Base-by-base conservation (phyloP, 108 stramenopile genomes). In the Cyclotella choctawhatcheeana region DNA sequence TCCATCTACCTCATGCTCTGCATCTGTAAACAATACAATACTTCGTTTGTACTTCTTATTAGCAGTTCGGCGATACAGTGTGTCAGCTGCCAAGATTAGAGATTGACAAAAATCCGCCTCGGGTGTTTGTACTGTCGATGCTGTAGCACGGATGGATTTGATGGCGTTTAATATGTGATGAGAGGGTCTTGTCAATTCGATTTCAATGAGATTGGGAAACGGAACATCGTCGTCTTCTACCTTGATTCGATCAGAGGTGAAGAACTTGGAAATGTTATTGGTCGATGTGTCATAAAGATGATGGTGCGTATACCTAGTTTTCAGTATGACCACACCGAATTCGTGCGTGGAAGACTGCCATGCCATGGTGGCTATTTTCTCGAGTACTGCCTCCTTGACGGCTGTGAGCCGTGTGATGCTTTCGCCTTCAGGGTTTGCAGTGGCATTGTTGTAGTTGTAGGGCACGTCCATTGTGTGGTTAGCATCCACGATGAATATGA, bases 1-100 rank as follows among this genome's bases (percentile, higher is more conserved):
- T 21, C 89, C 72, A 14, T 78, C 35, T 44, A 93, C 72, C 58
- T 84, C 65, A 73, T 88, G 85, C 40, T 86, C 88, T 8, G 89
- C 92, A 85, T 96, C 95, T 1, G 95, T 96, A 27, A 93, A 67
- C 25, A 96, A 26, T 16, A 93, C 70, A 52, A 96, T 92, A 14
- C 64, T 67, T 30, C 92, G 71, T 45, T 72, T 70, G 53, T 63
- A 82, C 32, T 84, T 86, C 37, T 90, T 90, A 12, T 82, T 78
- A 4, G 35, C 3, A 4, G 91, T 95, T 24, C 81, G 61, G 6
- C 81, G 73, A 62, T 88, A 74, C 5, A 96, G 40, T 14, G 88
- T 71, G 64, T 92, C 90, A 8, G 92, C 91, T 1, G 95, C 95
- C 0, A 93, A 54, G 14, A 92, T 73, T 27, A 96, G 59, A 10